A percentile compares a stretch with the other conserved stretches of the same genome.
phyloP scores from a whole-genome alignment of 2,329 filamentous ascomycete genomes.

The Arthrobotrys pseudoclavata region DNA sequence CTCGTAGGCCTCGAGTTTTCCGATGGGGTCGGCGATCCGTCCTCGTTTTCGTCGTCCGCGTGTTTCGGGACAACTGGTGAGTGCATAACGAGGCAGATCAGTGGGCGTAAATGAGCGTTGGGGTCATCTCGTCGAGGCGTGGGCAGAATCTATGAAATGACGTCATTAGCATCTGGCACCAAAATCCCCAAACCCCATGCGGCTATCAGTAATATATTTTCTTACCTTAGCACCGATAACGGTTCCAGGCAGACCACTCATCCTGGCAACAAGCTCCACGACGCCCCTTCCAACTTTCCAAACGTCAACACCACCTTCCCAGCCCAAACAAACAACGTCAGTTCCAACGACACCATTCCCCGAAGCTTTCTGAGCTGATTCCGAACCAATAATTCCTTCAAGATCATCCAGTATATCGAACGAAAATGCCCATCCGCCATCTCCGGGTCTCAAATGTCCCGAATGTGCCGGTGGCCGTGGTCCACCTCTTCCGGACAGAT shows the following conservation, averaged over 20 bases:
- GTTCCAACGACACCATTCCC: slow-evolving; percentile 54
- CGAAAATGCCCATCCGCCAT: slow-evolving; percentile 57
- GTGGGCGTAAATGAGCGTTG: slow-evolving; percentile 61
- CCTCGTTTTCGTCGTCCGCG: slow-evolving; percentile 56
- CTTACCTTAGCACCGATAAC: slow-evolving; percentile 64
- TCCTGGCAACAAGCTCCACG: slow-evolving; percentile 67
- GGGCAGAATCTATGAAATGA: slow-evolving; percentile 62
- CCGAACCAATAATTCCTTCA: slow-evolving; percentile 56
- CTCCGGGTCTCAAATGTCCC: slow-evolving; percentile 50
- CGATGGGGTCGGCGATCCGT: slow-evolving; percentile 62
- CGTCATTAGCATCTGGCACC: slow-evolving; percentile 24
- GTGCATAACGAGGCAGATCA: slow-evolving; percentile 63
- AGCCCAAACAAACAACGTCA: slow-evolving; percentile 63
- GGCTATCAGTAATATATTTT: background rate
- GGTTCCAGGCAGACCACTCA: slow-evolving; percentile 66
- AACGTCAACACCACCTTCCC: slow-evolving; percentile 64
- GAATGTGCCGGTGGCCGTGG: slow-evolving; percentile 52
- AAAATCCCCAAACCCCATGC: background rate
- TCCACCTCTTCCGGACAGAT: slow-evolving; percentile 56
- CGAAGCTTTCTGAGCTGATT: slow-evolving; percentile 56
- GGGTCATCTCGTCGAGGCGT: slow-evolving; percentile 63
- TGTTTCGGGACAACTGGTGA: slow-evolving; percentile 61
- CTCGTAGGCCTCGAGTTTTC: slow-evolving; percentile 63
- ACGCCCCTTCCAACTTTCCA: slow-evolving; percentile 63
- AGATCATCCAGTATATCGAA: slow-evolving; percentile 59